Evolutionary conservation across 805 yeast genomes (phyloP).

Genomic region (Wickerhamomyces xylosicus): DNA sequence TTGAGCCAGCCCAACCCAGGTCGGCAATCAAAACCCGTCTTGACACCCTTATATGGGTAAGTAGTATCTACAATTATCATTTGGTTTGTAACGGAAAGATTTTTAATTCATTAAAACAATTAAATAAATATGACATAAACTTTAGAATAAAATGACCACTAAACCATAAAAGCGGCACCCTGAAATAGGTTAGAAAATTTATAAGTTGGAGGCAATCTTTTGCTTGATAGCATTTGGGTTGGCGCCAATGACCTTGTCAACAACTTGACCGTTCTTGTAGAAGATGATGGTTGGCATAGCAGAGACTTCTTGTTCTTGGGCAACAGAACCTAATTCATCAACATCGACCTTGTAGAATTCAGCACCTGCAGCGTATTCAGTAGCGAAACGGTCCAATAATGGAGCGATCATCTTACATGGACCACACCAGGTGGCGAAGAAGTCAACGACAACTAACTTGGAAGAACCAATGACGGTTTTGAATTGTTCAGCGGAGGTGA

Average conservation of each 20-base stretch:
- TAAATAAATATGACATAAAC: no score
- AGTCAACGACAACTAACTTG: constrained; percentile 85
- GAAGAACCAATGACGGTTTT: constrained; percentile 47
- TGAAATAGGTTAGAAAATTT: constrained; percentile 7
- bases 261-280: constrained; percentile 74
- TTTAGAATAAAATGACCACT: no score
- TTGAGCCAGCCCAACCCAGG: no score
- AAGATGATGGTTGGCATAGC: constrained; percentile 65
- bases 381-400: constrained; percentile 70
- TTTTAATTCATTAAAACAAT: no score
- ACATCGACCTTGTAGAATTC: constrained; percentile 88
- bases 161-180: no score
- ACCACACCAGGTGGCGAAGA: constrained; percentile 97
- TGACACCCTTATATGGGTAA: no score
- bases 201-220: constrained; percentile 44
- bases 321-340: constrained; percentile 70
- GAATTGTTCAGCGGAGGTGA: constrained; percentile 51
- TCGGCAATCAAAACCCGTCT: no score
- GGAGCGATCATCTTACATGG: constrained; percentile 99
- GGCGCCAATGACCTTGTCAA: constrained; percentile 81
- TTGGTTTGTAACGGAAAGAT: no score
- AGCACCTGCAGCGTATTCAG: constrained; percentile 43
- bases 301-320: constrained; percentile 49
- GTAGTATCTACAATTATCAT: no score
- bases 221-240: constrained; percentile 77